Evolutionary conservation across 495 filamentous ascomycete genomes (phyloP), one percentile per base, ranked within the genome.

Genomic region (Sordaria brevicollis): DNA sequence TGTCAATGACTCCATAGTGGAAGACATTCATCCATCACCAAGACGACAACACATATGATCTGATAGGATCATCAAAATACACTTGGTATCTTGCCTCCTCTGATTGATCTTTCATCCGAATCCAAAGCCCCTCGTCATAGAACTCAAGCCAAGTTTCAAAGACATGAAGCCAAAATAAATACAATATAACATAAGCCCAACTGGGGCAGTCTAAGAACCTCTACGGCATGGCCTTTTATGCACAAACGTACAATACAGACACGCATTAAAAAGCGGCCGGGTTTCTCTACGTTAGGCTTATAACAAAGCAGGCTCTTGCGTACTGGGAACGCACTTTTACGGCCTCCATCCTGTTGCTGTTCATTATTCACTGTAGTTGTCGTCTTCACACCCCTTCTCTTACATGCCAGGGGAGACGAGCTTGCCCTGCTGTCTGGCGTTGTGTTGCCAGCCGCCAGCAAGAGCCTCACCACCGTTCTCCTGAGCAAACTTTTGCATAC

Each of bases 341-440:
- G 49, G 25, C 49, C 49, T 57, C 25, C 49, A 57, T 57, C 25
- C 49, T 57, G 49, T 57, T 57, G n/a, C n/a, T n/a, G 38, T 25
- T 29, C 39, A 35, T n/a, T 41, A 25, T 66, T 19, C 29, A 36
- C 17, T 31, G 21, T 65, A 10, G 33, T 62, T 29, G 2, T 25
- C 7, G 5, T 35, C 65, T 9, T 41, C 6, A 3, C 2, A 31
- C 49, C 41, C 13, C 66, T 82, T 88, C 41, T 9, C 66, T 82
- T 88, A 93, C 83, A 93, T 91, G 74, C 96, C 95, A 66, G 95
- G 95, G 39, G 94, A 88, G 78, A 97, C 88, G 69, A 97, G 80
- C 80, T 90, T 89, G 72, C 94, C 94, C 83, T 93, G 86, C 77
- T 88, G 86, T 77, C 82, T 82, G 70, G 92, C 83, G 80, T 93